These are phyloP conservation scores for Trichoderma arundinaceum DNA, from an alignment of 2,329 filamentous ascomycete species.

Conservation along the genomic window DNA sequence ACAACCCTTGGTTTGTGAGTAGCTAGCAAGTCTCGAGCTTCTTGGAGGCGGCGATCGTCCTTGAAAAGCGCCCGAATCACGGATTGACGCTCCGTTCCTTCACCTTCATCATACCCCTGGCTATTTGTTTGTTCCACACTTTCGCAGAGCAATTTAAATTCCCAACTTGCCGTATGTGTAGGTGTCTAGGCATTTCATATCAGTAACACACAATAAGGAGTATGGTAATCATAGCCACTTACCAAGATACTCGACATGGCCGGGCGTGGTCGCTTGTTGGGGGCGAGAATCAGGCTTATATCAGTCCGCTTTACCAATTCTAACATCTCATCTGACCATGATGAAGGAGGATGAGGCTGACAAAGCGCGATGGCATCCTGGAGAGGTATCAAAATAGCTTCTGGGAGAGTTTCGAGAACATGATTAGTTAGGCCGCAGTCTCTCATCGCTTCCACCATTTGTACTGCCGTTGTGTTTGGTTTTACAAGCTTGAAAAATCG, in stretches of 20 bases:
- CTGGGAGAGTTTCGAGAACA: conserved; percentile 82
- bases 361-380: conserved; percentile 85
- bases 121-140: conserved; percentile 64
- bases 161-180: conserved; percentile 71
- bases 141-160: conserved; percentile 79
- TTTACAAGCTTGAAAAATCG: conserved; percentile 67
- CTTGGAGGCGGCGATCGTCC: conserved; percentile 86
- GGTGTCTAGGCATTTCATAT: conserved; percentile 52
- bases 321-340: conserved; percentile 75
- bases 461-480: conserved; percentile 57
- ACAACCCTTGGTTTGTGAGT: conserved; percentile 80
- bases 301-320: conserved; percentile 82
- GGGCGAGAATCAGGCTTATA: conserved; percentile 68
- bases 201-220: conserved; percentile 33
- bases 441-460: conserved; percentile 76
- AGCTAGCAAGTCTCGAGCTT: conserved; percentile 84
- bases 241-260: conserved; percentile 51
- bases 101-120: conserved; percentile 74
- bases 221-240: conserved; percentile 36
- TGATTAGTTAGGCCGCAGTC: conserved; percentile 68
- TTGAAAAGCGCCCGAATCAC: conserved; percentile 88
- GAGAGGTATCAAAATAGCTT: conserved; percentile 79
- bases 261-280: conserved; percentile 42
- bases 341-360: conserved; percentile 78
- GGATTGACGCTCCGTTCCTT: conserved; percentile 81